Percentiles rank a stretch among this genome's conserved stretches.
These are phyloP conservation scores for Besnoitia besnoiti DNA, from an alignment of 169 alveolate species.

Conservation along the genomic window DNA sequence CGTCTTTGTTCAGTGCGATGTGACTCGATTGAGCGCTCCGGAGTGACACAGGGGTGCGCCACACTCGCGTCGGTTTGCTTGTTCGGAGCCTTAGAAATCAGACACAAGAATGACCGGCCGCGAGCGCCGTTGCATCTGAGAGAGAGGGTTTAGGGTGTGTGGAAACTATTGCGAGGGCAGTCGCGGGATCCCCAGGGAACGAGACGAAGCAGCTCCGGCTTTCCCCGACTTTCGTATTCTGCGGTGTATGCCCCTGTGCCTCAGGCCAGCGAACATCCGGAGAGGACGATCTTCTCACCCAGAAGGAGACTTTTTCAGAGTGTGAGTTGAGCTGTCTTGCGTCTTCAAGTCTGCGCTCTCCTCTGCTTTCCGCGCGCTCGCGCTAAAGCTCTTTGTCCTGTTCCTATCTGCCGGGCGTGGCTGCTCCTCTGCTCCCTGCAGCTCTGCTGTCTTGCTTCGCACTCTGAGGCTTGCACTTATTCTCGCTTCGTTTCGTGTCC, in stretches of 20 bases:
- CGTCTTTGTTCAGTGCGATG: too few relatives aligned
- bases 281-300: conserved; percentile 83
- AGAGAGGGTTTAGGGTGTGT: too few relatives aligned
- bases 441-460: neutral
- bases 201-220: neutral
- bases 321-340: conserved; percentile 62
- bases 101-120: too few relatives aligned
- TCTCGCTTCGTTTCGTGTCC: neutral
- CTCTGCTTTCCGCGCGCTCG: neutral
- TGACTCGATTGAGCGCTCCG: too few relatives aligned
- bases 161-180: neutral
- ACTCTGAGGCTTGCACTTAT: neutral
- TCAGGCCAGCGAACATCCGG: conserved; percentile 68
- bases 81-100: too few relatives aligned
- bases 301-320: conserved; percentile 78
- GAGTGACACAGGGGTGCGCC: too few relatives aligned
- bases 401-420: too few relatives aligned
- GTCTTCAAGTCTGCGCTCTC: neutral
- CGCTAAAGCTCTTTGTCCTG: neutral
- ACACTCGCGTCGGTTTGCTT: too few relatives aligned
- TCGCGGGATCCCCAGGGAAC: neutral
- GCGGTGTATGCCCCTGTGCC: neutral
- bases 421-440: too few relatives aligned
- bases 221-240: neutral
- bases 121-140: too few relatives aligned